Evolutionary conservation across 1,284 basidiomycete genomes (phyloP).

Genomic region (Malassezia japonica): DNA sequence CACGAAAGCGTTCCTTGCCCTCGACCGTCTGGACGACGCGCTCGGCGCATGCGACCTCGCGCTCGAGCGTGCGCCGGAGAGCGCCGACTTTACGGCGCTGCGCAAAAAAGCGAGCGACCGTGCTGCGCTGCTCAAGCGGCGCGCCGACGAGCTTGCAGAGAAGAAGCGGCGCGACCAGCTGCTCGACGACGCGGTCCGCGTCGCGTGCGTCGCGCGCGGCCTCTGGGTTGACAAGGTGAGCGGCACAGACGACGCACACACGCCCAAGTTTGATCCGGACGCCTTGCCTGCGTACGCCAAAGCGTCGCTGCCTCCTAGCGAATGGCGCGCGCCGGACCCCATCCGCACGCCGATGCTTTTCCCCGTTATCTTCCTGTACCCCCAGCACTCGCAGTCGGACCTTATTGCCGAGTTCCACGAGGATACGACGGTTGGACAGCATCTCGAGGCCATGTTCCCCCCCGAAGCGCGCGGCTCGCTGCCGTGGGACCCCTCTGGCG

Average conservation of each 20-base stretch:
- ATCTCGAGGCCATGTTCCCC: constrained; percentile 74
- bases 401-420: constrained; percentile 78
- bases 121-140: constrained; percentile 51
- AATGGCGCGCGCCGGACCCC: constrained; percentile 33
- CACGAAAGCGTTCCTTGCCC: constrained; percentile 27
- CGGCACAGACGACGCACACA: constrained; percentile 54
- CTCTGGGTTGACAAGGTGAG: constrained; percentile 33
- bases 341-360: constrained; percentile 61
- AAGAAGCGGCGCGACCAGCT: constrained; percentile 53
- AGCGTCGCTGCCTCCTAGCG: constrained; percentile 23
- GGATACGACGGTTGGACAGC: constrained; percentile 67
- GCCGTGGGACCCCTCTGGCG: constrained; percentile 66
- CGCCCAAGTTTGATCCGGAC: constrained; percentile 52
- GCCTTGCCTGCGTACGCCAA: constrained; percentile 32
- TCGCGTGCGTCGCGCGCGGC: constrained; percentile 57
- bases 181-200: constrained; percentile 53
- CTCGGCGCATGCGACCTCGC: constrained; percentile 29
- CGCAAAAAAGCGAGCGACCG: constrained; percentile 21
- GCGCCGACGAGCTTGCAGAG: constrained; percentile 53
- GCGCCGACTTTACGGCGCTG: constrained; percentile 25
- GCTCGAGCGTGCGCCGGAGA: constrained; percentile 15
- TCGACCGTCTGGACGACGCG: constrained; percentile 30
- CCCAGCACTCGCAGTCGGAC: constrained; percentile 77
- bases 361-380: constrained; percentile 86
- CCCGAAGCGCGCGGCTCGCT: constrained; percentile 55